Base-by-base conservation (phyloP, 768 basidiomycete species). In the Boletus fagicola region DNA sequence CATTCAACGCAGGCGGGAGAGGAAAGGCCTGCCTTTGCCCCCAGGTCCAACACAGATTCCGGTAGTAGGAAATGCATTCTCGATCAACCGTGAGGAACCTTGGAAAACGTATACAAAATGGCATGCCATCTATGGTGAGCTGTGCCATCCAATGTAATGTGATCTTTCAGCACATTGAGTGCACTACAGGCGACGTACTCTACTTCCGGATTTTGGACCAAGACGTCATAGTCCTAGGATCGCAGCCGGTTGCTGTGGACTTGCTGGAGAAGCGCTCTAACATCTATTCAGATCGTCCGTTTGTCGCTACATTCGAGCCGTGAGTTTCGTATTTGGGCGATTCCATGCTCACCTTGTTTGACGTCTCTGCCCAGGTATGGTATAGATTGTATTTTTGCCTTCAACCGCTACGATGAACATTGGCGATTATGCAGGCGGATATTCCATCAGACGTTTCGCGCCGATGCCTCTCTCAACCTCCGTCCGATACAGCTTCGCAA, bases 361-460 rank as follows among this genome's bases (percentile, higher is more conserved):
- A 6, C 28, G 22, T 16, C 0, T 46, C 26, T 46, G 26, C 10
- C 10, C 18, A 61, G 60, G 5, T 61, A 38, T 61, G 60, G 57
- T 5, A 39, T 39, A 5, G 38, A 57, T 1, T 48, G 36, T n/a
- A 40, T 51, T 7, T 58, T 61, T 9, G 42, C 42, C 1, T 54
- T 61, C 24, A 44, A 45, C 7, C 60, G 20, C n/a, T 61, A 61
- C 26, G 52, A 48, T 16, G 46, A 53, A 12, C 31, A 52, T 28
- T 61, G 59, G 59, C 40, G 60, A 7, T 22, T 49, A 18, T 51
- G 45, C 28, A 35, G 61, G 18, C 51, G 59, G 9, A 62, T 60
- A 28, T 20, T 62, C 5, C 59, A 62, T 16, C 58, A 62, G 40
- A 54, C 54, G 2, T 60, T 51, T 24, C 43, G 49, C 8, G 22